These are phyloP conservation scores for Saccharomyces kudriavzevii DNA, from an alignment of 805 yeast genomes.

Conservation along the genomic window DNA sequence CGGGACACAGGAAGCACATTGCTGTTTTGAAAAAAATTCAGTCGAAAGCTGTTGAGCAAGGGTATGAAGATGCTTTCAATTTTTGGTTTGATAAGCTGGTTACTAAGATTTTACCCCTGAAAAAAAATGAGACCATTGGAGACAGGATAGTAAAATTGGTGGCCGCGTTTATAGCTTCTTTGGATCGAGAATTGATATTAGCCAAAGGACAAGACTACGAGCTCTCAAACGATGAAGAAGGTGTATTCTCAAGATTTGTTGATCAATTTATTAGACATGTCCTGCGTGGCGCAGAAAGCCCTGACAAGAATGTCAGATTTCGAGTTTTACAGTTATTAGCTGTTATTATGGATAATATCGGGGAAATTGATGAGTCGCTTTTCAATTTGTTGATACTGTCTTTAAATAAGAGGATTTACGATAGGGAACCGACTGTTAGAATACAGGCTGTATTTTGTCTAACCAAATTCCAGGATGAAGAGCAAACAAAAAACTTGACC, in stretches of 20 bases:
- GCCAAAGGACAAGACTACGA: constrained; percentile 23
- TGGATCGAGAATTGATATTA: constrained; percentile 28
- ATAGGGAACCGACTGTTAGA: constrained; percentile 70
- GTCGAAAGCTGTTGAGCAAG: constrained; percentile 43
- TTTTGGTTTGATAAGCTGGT: constrained; percentile 51
- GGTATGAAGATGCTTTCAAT: constrained; percentile 51
- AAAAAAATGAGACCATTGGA: constrained; percentile 61
- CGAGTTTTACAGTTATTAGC: constrained; percentile 72
- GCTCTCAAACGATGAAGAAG: constrained; percentile 27
- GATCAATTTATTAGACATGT: constrained; percentile 57
- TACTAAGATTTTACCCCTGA: constrained; percentile 57
- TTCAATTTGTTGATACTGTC: constrained; percentile 55
- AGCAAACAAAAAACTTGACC: constrained; percentile 23
- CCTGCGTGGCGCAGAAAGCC: constrained; percentile 70
- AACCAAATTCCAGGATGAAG: constrained; percentile 64
- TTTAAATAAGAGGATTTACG: constrained; percentile 56
- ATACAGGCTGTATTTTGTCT: constrained; percentile 77
- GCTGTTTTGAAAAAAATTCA: constrained; percentile 55
- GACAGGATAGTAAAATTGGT: constrained; percentile 67
- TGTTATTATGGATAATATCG: constrained; percentile 58
- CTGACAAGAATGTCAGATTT: constrained; percentile 68
- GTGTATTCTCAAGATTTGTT: constrained; percentile 45
- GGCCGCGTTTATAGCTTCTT: constrained; percentile 48
- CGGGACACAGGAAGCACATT: constrained; percentile 71
- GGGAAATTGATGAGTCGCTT: constrained; percentile 66